These are phyloP conservation scores for Tricholoma furcatifolium DNA, from an alignment of 768 basidiomycete genomes.

Conservation along the genomic window DNA sequence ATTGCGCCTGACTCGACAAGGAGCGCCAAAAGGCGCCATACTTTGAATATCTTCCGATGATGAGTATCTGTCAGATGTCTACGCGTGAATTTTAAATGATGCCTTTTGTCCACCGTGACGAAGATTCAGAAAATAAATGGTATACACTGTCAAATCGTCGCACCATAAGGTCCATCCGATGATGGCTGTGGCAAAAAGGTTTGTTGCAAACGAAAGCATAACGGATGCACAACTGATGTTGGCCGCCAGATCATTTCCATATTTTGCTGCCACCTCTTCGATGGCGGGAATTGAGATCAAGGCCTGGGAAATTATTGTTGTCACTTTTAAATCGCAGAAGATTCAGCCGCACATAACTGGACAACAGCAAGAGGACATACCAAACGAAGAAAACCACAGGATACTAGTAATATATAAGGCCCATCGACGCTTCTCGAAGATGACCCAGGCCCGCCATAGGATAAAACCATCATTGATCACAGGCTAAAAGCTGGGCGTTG, in stretches of 20 bases:
- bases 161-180: background rate
- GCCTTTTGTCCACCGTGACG: background rate
- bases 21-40: background rate
- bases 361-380: background rate
- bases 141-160: background rate
- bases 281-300: background rate
- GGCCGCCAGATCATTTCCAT: no score
- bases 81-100: background rate
- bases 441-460: slow-evolving; percentile 1
- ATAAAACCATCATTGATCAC: slow-evolving; percentile 1
- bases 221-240: background rate
- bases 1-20: background rate
- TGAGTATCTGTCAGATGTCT: background rate
- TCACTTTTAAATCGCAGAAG: no score
- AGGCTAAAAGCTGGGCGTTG: background rate
- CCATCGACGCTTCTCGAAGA: background rate
- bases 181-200: background rate
- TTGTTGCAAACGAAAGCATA: background rate
- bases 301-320: background rate
- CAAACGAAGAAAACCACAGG: background rate
- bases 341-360: background rate
- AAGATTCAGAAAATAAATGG: background rate
- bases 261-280: no score
- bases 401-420: background rate
- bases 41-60: background rate